These are phyloP conservation scores for Somion occarium DNA, from an alignment of 1,284 basidiomycete species.

Conservation along the genomic window DNA sequence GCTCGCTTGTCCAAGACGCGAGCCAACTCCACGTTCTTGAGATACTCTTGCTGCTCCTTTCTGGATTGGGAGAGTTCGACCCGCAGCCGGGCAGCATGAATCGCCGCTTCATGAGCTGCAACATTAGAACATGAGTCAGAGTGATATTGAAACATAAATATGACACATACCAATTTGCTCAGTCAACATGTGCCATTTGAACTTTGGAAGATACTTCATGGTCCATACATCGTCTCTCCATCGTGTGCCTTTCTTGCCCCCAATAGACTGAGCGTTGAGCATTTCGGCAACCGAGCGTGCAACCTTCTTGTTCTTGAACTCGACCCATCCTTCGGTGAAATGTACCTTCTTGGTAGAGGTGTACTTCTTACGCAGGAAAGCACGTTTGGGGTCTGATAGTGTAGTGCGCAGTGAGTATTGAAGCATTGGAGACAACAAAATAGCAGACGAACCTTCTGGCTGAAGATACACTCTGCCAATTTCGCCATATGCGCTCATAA, in stretches of 20 bases:
- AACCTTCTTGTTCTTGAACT: conserved; percentile 91
- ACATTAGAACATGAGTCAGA: conserved; percentile 2
- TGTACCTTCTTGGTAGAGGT: conserved; percentile 80
- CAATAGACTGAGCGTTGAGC: conserved; percentile 95
- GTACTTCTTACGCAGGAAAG: conserved; percentile 73
- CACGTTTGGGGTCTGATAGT: conserved; percentile 67
- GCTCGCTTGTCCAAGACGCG: conserved; percentile 86
- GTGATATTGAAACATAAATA: neutral
- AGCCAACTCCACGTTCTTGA: conserved; percentile 93
- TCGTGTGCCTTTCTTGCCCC: conserved; percentile 86
- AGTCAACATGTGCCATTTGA: conserved; percentile 99
- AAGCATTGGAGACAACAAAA: neutral
- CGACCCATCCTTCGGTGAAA: conserved; percentile 97
- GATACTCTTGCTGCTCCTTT: conserved; percentile 89
- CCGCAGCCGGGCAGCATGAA: conserved; percentile 84
- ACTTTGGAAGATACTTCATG: conserved; percentile 97
- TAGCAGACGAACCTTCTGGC: conserved; percentile 71
- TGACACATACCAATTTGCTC: conserved; percentile 89
- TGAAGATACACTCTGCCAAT: conserved; percentile 86
- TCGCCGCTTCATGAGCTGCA: conserved; percentile 92
- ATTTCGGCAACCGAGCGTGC: conserved; percentile 90
- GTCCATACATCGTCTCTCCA: conserved; percentile 99
- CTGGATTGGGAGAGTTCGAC: conserved; percentile 88
- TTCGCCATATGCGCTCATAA: conserved; percentile 83
- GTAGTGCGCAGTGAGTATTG: neutral